Evolutionary conservation across 306 rosid species (phyloP).

Genomic region (Pterocarpus santalinus): DNA sequence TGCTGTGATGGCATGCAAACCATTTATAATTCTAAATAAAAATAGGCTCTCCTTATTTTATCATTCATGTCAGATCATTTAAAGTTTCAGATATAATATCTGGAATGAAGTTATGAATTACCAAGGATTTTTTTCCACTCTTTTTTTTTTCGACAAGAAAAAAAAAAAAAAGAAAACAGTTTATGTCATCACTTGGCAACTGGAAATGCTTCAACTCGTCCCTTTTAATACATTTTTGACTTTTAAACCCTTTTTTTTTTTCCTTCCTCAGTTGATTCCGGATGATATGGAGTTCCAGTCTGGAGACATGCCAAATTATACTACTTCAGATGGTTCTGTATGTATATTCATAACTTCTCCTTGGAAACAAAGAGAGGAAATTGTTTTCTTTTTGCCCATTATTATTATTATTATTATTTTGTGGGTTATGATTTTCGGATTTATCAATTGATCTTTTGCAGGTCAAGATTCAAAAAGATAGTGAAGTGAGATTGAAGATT

Average conservation of each 20-base stretch:
- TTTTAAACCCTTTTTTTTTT: neutral
- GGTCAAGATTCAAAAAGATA: constrained; percentile 98
- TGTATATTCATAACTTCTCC: constrained; percentile 37
- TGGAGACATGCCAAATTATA: constrained; percentile 95
- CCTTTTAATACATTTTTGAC: neutral
- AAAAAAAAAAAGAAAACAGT: neutral
- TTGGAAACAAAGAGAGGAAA: constrained; percentile 24
- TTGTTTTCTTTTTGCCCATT: neutral
- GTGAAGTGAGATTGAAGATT: constrained; percentile 96
- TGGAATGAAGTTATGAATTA: constrained; percentile 20
- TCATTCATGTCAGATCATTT: neutral
- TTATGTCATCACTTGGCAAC: constrained; percentile 22
- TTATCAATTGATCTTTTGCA: constrained; percentile 52
- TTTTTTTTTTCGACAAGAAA: neutral
- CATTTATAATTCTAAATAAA: neutral
- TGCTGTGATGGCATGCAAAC: neutral
- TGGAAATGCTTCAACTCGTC: constrained; percentile 14
- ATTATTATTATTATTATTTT: constrained; percentile 5
- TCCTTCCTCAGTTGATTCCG: constrained; percentile 77
- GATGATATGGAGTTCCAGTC: constrained; percentile 99
- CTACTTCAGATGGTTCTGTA: constrained; percentile 98
- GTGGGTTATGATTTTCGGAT: constrained; percentile 24
- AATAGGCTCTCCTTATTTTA: constrained; percentile 11
- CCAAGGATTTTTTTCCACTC: neutral
- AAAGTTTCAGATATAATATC: neutral